phyloP scores from a whole-genome alignment of 148 eudicot species.

The Fagopyrum homotropicum region DNA sequence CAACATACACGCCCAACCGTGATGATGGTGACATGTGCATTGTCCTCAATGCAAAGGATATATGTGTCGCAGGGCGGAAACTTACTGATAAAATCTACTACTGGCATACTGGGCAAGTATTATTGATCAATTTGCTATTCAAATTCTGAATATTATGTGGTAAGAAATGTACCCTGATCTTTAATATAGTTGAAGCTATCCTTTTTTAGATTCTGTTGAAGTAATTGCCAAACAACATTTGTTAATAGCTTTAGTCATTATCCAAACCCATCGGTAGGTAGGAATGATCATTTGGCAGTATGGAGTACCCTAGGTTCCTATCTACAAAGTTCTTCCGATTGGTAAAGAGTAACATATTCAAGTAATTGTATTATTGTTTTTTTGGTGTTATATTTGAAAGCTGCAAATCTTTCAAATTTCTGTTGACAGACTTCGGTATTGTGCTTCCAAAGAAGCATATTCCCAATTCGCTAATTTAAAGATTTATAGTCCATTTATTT shows the following conservation, averaged over 20 bases:
- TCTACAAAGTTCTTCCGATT: neutral
- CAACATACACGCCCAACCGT: slow-evolving; percentile 77
- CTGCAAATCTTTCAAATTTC: neutral
- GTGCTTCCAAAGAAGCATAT: too few relatives aligned
- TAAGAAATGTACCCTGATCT: neutral
- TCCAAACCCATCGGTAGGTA: too few relatives aligned
- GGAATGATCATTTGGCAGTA: too few relatives aligned
- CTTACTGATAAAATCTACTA: slow-evolving; percentile 75
- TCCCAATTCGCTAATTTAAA: too few relatives aligned
- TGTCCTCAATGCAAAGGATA: slow-evolving; percentile 86
- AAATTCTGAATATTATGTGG: neutral
- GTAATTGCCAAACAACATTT: neutral
- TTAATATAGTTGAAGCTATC: neutral
- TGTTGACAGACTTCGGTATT: neutral
- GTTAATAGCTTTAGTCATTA: neutral
- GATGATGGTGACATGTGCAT: slow-evolving; percentile 98
- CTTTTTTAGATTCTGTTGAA: neutral
- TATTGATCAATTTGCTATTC: neutral
- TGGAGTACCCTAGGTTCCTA: too few relatives aligned
- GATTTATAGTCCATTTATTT: too few relatives aligned
- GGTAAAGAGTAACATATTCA: neutral
- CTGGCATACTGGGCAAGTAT: slow-evolving; percentile 91
- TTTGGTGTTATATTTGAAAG: neutral
- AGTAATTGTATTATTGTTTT: neutral
- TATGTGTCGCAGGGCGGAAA: slow-evolving; percentile 82